Conservation (phyloP, 306 rosid species). For the Begonia masoniana region DNA sequence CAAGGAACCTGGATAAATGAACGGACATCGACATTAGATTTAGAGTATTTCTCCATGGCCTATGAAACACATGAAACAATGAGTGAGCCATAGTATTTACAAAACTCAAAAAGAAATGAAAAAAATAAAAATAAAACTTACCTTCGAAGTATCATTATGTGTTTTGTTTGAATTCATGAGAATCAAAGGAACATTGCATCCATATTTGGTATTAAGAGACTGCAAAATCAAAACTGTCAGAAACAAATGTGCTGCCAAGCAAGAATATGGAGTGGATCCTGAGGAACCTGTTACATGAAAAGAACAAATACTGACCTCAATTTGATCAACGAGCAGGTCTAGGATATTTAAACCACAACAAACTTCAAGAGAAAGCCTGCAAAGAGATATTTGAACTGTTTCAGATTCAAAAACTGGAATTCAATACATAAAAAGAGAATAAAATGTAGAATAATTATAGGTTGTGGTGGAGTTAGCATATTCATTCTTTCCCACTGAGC, state of each 20-base stretch:
- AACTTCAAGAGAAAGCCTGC: slow-evolving; percentile 40
- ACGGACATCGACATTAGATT: slow-evolving; percentile 30
- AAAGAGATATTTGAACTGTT: slow-evolving; percentile 4
- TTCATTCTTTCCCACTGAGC: too few species aligned
- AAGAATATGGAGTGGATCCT: background rate
- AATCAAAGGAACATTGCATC: slow-evolving; percentile 48
- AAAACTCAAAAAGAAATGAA: too few species aligned
- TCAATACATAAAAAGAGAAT: too few species aligned
- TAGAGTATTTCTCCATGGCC: slow-evolving; percentile 42
- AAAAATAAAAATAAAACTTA: slow-evolving; percentile 6
- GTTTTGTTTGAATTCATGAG: slow-evolving; percentile 32
- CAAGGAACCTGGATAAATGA: slow-evolving; percentile 17
- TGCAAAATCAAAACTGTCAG: slow-evolving; percentile 13
- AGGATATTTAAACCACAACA: slow-evolving; percentile 37
- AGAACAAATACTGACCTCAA: slow-evolving; percentile 33
- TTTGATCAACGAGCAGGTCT: slow-evolving; percentile 46
- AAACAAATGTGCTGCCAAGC: too few species aligned
- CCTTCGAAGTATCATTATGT: slow-evolving; percentile 43
- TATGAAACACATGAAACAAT: slow-evolving; percentile 15
- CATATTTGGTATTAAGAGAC: slow-evolving; percentile 44
- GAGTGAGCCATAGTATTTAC: slow-evolving; percentile 3
- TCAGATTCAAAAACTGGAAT: background rate
- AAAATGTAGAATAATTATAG: too few species aligned
- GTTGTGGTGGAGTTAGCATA: too few species aligned
- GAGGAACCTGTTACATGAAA: too few species aligned